A percentile compares a stretch with the other conserved stretches of the same genome.
phyloP scores from a whole-genome alignment of 1,284 basidiomycete genomes.

The Cutaneotrichosporon curvatum region DNA sequence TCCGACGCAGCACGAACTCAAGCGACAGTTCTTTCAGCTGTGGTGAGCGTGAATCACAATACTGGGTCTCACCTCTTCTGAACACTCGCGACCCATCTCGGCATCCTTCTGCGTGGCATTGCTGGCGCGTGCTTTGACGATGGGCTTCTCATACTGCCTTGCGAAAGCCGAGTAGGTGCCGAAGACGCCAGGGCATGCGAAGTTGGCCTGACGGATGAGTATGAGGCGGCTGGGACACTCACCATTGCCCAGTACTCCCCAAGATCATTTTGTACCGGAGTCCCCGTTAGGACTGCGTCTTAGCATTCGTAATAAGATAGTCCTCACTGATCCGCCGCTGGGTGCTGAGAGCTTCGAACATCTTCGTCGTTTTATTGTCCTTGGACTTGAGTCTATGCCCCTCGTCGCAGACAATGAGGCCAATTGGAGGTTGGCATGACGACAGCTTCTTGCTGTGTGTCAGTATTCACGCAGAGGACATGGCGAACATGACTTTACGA shows the following conservation, averaged over 20 bases:
- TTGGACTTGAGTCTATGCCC: conserved; percentile 87
- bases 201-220: conserved; percentile 62
- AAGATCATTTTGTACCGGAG: conserved; percentile 94
- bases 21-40: conserved; percentile 70
- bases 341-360: conserved; percentile 75
- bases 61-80: conserved; percentile 58
- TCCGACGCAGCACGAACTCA: conserved; percentile 84
- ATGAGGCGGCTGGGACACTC: background rate
- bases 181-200: conserved; percentile 84
- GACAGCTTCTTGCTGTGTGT: conserved; percentile 40
- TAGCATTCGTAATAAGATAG: background rate
- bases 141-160: conserved; percentile 79
- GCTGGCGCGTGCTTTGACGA: conserved; percentile 76
- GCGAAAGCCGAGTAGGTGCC: conserved; percentile 62
- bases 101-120: conserved; percentile 64
- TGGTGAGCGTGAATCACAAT: background rate
- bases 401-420: conserved; percentile 92
- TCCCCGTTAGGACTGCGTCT: conserved; percentile 75
- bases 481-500: conserved; percentile 64
- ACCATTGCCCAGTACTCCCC: conserved; percentile 93
- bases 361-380: conserved; percentile 81
- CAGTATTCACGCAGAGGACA: conserved; percentile 1
- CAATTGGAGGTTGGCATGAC: conserved; percentile 64
- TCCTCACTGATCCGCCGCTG: conserved; percentile 56
- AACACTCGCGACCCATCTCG: conserved; percentile 66